Base-by-base conservation (phyloP, 164 flowering plant species). In the Akebia trifoliata region DNA sequence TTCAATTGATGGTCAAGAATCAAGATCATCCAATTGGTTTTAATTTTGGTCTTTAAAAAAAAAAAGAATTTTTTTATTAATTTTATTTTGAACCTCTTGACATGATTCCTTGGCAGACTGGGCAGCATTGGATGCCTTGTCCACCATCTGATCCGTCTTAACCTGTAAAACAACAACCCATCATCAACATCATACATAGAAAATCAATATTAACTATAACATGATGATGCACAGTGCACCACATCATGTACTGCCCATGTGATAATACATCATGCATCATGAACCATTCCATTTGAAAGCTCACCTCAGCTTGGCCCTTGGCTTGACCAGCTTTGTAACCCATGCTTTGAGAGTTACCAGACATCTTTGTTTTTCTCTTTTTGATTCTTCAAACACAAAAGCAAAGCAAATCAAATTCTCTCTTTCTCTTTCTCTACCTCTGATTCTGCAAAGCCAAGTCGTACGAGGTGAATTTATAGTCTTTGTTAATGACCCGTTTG, bases 321-420 rank as follows among this genome's bases (percentile, higher is more conserved):
- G 80, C 80, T 69, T 80, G 61, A 20, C 84, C 87, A 37, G 84
- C 87, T 2, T 76, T 68, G 71, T 30, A 70, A 60, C 81, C 67
- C 45, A 63, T 46, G 28, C 44, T 63, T 25, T 75, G 71, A 15
- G 77, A 56, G 12, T 70, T 62, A 48, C 50, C 61, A 15, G 56
- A 15, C 61, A 30, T 56, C 39, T 56, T 6, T 7, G 36, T 34
- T 26, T 35, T 8, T 36, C 32, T 40, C 22, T 21, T 22, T 21
- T 48, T 31, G 15, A 20, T 15, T 47, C 54, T 47, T 35, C 4
- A 47, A 32, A 42, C 22, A 45, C 28, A 22, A 20, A 20, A 31
- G 2, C 11, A 26, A 17, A 21, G 3, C 9, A 9, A n/a, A 36
- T 4, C 7, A 15, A n/a, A 25, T 24, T 11, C n/a, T 4, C 14